Base-by-base conservation (phyloP, 1,284 basidiomycete species). In the Cerioporus squamosus region DNA sequence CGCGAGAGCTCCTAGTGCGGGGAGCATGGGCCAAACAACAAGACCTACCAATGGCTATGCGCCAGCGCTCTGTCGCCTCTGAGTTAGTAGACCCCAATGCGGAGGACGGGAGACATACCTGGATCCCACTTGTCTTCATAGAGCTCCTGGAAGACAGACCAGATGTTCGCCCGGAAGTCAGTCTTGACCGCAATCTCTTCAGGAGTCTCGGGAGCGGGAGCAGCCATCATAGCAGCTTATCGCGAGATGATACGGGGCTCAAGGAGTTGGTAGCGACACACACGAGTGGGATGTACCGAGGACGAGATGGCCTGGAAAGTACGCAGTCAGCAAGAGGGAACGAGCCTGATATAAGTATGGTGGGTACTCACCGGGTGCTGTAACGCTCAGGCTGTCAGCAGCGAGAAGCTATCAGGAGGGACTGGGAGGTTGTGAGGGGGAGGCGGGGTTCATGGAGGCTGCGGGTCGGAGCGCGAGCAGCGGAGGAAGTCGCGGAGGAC, bases 41-140 rank as follows among this genome's bases (percentile, higher is more conserved):
- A 10, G 31, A 39, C 45, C 31, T 40, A 63, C 70, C 63, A 52
- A 70, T 62, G 7, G 70, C 67, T 18, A 61, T 55, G 42, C 70
- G 66, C 71, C 71, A 74, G 48, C 66, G 68, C 6, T 51, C 72
- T 73, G 42, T 33, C 22, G 44, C 17, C 2, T 14, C 3, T 31
- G 23, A n/a, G n/a, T 22, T 29, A 51, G 22, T 5, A 18, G 2
- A 36, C 10, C 9, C 14, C 44, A 18, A 29, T 29, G n/a, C 40
- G 12, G 33, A 7, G n/a, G 40, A 18, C n/a, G 40, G 20, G 6
- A 23, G 22, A 52, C 63, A 40, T 29, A 71, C 72, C 66, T 65
- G 71, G 65, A 51, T 70, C 68, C 72, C 72, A 74, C 29, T 63
- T 68, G 56, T 71, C 69, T 51, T 70, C 72, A 54, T 74, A 74